These are phyloP conservation scores for Austroboletus eburneus DNA, from an alignment of 768 basidiomycete species.

Conservation along the genomic window DNA sequence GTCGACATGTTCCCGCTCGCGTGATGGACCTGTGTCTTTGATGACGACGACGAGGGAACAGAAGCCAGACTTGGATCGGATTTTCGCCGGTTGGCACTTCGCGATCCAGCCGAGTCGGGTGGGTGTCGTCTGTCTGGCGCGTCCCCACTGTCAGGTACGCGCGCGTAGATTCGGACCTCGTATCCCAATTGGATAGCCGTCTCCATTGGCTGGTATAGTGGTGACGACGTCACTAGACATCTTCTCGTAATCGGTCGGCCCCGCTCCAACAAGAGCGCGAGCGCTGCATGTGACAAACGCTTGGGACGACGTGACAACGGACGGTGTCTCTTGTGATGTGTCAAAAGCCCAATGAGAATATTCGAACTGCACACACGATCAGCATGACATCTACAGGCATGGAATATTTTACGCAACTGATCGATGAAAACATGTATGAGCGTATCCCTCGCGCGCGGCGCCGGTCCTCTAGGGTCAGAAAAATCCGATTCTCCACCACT, in stretches of 20 bases:
- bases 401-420: slow-evolving; percentile 35
- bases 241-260: slow-evolving; percentile 72
- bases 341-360: slow-evolving; percentile 80
- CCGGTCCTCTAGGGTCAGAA: slow-evolving; percentile 33
- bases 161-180: slow-evolving; percentile 63
- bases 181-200: slow-evolving; percentile 70
- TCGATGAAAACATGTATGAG: slow-evolving; percentile 42
- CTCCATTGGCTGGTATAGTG: slow-evolving; percentile 80
- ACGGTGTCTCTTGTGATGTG: slow-evolving; percentile 56
- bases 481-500: slow-evolving; percentile 34
- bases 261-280: slow-evolving; percentile 76
- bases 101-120: slow-evolving; percentile 12
- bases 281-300: slow-evolving; percentile 72
- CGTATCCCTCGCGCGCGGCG: slow-evolving; percentile 29
- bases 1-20: slow-evolving; percentile 22
- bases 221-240: slow-evolving; percentile 77
- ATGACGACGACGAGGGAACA: not conserved
- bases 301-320: slow-evolving; percentile 35
- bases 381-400: no score
- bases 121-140: slow-evolving; percentile 48
- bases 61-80: slow-evolving; percentile 10
- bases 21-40: slow-evolving; percentile 14
- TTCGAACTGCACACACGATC: slow-evolving; percentile 56
- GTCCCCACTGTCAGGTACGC: slow-evolving; percentile 66
- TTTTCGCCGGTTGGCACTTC: slow-evolving; percentile 20